Evolutionary conservation across 441 rosid genomes (phyloP).

Genomic region (Pelargonium australe): DNA sequence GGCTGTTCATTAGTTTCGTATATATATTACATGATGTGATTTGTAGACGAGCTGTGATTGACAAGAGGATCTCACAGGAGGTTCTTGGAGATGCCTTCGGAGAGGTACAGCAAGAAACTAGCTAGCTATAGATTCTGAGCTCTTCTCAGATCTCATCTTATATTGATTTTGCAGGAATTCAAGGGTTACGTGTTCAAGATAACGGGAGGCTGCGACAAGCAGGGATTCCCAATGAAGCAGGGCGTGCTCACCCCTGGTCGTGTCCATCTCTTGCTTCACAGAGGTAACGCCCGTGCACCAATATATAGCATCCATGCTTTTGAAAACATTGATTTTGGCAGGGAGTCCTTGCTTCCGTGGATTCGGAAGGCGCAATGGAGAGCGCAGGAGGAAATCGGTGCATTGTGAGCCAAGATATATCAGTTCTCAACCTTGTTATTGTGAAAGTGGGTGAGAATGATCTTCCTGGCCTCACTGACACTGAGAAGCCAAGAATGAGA

Average conservation of each 20-base stretch:
- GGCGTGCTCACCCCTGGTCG: slow-evolving; percentile 50
- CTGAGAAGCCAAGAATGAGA: slow-evolving; percentile 49
- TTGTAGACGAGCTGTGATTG: slow-evolving; percentile 7
- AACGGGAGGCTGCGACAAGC: slow-evolving; percentile 53
- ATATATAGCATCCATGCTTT: not conserved
- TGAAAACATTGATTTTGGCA: slow-evolving; percentile 12
- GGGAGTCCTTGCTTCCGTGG: slow-evolving; percentile 54
- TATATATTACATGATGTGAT: not conserved
- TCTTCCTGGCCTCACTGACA: slow-evolving; percentile 49
- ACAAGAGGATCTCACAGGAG: slow-evolving; percentile 52
- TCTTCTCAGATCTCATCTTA: not conserved
- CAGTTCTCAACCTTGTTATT: slow-evolving; percentile 48
- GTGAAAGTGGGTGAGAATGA: slow-evolving; percentile 53
- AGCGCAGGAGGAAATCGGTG: slow-evolving; percentile 57
- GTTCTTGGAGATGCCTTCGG: slow-evolving; percentile 48
- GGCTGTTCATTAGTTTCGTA: not conserved
- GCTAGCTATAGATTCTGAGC: not conserved
- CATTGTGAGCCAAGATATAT: slow-evolving; percentile 50
- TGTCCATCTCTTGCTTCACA: slow-evolving; percentile 41
- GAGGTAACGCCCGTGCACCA: slow-evolving; percentile 26
- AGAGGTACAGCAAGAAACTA: slow-evolving; percentile 24
- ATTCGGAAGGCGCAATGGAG: slow-evolving; percentile 48
- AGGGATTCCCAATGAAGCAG: slow-evolving; percentile 56
- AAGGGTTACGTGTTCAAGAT: slow-evolving; percentile 48
- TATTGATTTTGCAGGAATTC: slow-evolving; percentile 31